Evolutionary conservation across 192 early-diverging fungal genomes (phyloP).

Genomic region (Gonapodya prolifera): DNA sequence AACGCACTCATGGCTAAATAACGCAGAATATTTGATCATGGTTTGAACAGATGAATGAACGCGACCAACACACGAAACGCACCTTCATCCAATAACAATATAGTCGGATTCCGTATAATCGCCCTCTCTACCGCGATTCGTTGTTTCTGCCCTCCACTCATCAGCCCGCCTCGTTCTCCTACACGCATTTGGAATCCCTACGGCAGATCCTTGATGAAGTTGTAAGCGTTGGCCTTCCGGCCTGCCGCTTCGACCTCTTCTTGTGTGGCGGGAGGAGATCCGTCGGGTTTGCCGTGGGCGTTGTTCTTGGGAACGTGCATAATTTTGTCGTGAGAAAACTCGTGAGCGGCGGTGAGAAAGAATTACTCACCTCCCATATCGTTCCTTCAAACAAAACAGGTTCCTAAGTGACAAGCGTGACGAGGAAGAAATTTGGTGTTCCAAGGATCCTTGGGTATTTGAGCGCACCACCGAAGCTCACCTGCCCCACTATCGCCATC

Average conservation of each 20-base stretch:
- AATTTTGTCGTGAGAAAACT: too few relatives aligned
- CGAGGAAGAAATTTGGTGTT: too few relatives aligned
- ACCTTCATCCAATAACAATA: constrained; percentile 30
- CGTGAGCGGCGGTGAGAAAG: too few relatives aligned
- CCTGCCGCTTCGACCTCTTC: constrained; percentile 44
- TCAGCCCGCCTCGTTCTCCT: neutral
- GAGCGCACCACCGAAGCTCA: too few relatives aligned
- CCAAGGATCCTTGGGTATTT: too few relatives aligned
- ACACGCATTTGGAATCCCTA: constrained; percentile 18
- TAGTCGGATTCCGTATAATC: constrained; percentile 41
- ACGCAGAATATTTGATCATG: constrained; percentile 3
- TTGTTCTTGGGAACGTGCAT: constrained; percentile 81
- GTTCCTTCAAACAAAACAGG: constrained; percentile 69
- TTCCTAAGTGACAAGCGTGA: too few relatives aligned
- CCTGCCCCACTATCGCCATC: constrained; percentile 80
- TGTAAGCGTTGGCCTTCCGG: constrained; percentile 44
- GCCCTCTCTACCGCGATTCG: constrained; percentile 39
- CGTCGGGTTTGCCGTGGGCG: constrained; percentile 41
- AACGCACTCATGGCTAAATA: constrained; percentile 3
- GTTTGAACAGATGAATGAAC: constrained; percentile 3
- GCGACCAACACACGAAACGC: constrained; percentile 3
- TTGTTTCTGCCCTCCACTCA: too few relatives aligned
- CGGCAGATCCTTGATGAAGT: constrained; percentile 33
- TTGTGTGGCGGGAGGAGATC: constrained; percentile 28
- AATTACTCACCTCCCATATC: too few relatives aligned